Evolutionary conservation across 306 rosid genomes (phyloP).

Genomic region (Castanospermum australe): DNA sequence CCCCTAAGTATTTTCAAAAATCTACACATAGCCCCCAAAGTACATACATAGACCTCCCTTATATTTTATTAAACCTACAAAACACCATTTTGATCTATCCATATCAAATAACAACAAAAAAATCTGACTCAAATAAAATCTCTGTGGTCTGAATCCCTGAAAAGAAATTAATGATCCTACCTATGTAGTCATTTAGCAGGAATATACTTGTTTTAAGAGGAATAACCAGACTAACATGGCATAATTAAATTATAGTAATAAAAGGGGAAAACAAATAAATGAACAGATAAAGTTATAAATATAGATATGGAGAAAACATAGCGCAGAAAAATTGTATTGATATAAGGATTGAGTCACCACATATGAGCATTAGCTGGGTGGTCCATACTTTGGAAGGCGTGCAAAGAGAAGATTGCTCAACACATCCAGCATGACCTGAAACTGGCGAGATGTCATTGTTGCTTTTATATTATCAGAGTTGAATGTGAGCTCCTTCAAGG

Average conservation of each 20-base stretch:
- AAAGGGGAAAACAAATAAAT: background rate
- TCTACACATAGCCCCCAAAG: too few species aligned
- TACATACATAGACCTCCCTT: too few species aligned
- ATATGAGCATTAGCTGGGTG: too few species aligned
- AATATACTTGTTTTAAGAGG: background rate
- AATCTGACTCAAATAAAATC: background rate
- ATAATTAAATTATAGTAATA: background rate
- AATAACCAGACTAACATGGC: background rate
- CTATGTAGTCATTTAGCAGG: background rate
- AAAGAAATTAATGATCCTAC: background rate
- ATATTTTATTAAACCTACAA: slow-evolving; percentile 1
- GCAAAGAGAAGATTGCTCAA: slow-evolving; percentile 91
- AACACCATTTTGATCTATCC: slow-evolving; percentile 1
- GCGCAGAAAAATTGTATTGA: background rate
- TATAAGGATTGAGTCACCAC: background rate
- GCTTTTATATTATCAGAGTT: slow-evolving; percentile 85
- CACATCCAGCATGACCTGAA: slow-evolving; percentile 93
- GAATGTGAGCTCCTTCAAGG: slow-evolving; percentile 87
- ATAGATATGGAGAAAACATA: background rate
- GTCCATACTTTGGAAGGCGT: slow-evolving; percentile 84
- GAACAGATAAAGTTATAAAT: background rate
- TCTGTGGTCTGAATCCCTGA: background rate
- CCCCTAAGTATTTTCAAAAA: too few species aligned
- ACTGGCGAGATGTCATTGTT: slow-evolving; percentile 97
- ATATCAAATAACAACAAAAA: background rate